Conservation (phyloP, 2,329 filamentous ascomycete species). For the Xylaria sp. region DNA sequence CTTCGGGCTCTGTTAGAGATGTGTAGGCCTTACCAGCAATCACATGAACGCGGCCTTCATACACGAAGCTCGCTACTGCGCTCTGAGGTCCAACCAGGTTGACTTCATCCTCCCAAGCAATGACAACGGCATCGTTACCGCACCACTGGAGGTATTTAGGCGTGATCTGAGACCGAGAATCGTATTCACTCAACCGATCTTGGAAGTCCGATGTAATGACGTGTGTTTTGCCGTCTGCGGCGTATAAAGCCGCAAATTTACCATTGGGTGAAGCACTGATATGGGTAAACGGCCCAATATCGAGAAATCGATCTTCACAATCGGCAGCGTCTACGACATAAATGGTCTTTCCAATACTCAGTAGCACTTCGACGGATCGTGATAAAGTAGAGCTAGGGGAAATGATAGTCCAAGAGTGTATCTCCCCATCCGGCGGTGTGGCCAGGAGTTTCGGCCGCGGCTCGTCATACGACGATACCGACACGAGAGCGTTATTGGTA, state of each 20-base stretch:
- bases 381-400: slow-evolving; percentile 90
- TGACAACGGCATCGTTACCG: slow-evolving; percentile 89
- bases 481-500: slow-evolving; percentile 85
- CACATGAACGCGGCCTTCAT: slow-evolving; percentile 90
- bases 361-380: slow-evolving; percentile 88
- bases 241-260: slow-evolving; percentile 87
- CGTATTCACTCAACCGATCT: slow-evolving; percentile 89
- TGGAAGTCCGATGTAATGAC: slow-evolving; percentile 97
- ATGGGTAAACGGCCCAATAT: slow-evolving; percentile 92
- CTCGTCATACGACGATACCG: slow-evolving; percentile 90
- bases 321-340: slow-evolving; percentile 89
- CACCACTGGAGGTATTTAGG: slow-evolving; percentile 96
- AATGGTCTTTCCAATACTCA: slow-evolving; percentile 86
- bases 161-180: slow-evolving; percentile 84
- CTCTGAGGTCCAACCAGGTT: slow-evolving; percentile 90
- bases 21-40: slow-evolving; percentile 73
- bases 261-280: slow-evolving; percentile 92
- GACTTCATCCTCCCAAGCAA: slow-evolving; percentile 98
- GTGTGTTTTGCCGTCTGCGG: slow-evolving; percentile 84
- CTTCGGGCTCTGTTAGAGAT: neutral
- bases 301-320: slow-evolving; percentile 88
- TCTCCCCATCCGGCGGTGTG: slow-evolving; percentile 77
- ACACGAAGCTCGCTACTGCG: slow-evolving; percentile 81
- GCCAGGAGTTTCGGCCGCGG: slow-evolving; percentile 88
- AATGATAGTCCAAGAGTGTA: slow-evolving; percentile 90